Conservation (phyloP, 1,284 basidiomycete genomes). For the Trichosporon asahii region DNA sequence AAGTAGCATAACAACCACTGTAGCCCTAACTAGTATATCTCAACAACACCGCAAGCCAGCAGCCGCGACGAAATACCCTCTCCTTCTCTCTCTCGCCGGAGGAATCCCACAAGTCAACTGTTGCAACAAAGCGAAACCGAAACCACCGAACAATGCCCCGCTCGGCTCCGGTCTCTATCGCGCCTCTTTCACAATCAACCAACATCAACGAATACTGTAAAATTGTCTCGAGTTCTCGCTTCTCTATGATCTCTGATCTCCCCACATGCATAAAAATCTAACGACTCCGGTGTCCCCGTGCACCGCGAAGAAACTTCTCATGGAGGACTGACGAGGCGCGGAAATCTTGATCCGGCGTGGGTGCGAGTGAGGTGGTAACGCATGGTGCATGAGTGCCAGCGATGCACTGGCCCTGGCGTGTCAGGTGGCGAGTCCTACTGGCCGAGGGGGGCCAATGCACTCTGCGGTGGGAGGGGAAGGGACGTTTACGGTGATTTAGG, state of each 20-base stretch:
- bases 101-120: background rate
- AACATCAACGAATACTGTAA: background rate
- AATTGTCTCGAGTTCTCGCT: background rate
- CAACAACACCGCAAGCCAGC: background rate
- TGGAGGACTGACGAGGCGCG: background rate
- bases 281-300: background rate
- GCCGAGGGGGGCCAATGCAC: background rate
- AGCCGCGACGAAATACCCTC: background rate
- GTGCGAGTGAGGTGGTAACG: background rate
- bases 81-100: background rate
- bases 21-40: conserved; percentile 6
- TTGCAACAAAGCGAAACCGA: background rate
- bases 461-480: background rate
- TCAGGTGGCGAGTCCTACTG: background rate
- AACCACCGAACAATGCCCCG: too few relatives aligned
- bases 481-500: background rate
- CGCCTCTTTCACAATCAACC: background rate
- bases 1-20: conserved; percentile 11
- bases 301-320: background rate
- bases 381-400: background rate
- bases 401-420: conserved; percentile 1
- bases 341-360: background rate
- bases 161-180: background rate
- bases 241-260: background rate
- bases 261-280: background rate